Percentiles rank a stretch among this genome's conserved stretches.
These are phyloP conservation scores for Alternaria hordeiaustralica DNA, from an alignment of 2,329 filamentous ascomycete species.

Conservation along the genomic window DNA sequence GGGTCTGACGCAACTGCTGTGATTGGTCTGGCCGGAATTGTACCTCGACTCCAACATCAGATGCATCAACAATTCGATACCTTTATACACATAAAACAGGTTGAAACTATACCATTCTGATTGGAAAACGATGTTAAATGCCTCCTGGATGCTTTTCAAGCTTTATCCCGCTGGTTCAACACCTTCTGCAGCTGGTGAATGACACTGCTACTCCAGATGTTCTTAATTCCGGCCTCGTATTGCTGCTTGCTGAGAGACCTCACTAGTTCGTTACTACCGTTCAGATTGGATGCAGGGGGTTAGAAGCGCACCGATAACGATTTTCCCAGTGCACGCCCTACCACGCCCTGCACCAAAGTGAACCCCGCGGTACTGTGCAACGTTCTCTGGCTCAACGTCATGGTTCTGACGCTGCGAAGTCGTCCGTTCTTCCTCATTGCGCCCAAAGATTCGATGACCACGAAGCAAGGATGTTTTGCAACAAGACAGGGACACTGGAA, in stretches of 20 bases:
- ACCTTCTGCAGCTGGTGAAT: neutral
- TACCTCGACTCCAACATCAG: neutral
- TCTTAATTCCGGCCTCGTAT: constrained; percentile 9
- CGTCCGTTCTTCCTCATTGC: neutral
- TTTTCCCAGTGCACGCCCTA: neutral
- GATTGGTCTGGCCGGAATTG: neutral
- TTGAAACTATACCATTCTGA: neutral
- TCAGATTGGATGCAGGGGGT: neutral
- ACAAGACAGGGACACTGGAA: neutral
- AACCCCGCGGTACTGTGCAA: neutral
- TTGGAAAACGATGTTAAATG: no score
- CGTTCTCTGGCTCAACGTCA: neutral
- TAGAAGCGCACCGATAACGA: neutral
- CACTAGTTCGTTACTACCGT: neutral
- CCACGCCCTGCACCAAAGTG: neutral
- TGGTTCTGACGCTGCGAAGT: neutral
- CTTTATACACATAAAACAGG: neutral
- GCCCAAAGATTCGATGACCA: neutral
- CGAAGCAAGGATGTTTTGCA: neutral
- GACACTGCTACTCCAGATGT: neutral
- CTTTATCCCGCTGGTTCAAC: neutral
- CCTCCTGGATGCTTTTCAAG: neutral
- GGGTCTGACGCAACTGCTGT: neutral
- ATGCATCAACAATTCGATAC: neutral
- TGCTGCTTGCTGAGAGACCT: neutral